Evolutionary conservation across 441 rosid species (phyloP), one percentile per base, ranked within the genome.

Genomic region (Pelargonium hybrid): DNA sequence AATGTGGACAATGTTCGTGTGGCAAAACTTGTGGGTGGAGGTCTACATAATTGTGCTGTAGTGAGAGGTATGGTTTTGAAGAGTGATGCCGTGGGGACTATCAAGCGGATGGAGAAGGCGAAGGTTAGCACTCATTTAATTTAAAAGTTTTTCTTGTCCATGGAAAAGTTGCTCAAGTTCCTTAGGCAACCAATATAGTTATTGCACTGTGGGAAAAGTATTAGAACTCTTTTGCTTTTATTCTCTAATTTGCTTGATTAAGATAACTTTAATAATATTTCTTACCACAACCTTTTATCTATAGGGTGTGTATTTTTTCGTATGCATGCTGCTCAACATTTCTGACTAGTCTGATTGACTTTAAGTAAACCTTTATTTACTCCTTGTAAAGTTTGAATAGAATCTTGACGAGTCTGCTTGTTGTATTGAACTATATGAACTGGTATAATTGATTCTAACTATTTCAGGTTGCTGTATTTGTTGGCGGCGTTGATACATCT

Each of bases 1-100:
- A 90, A 92, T 73, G 97, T 95, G 52, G 99, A 95, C 76, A 95
- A 91, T 78, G 88, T 92, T 71, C 93, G 96, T 31, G 96, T 95
- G 73, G 85, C 96, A 54, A 92, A 95, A 88, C 90, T 95, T 68
- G 75, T 88, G 71, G 99, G 99, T 75, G 97, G 97, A 65, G 97
- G 99, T 65, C 69, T 95, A 83, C 92, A 82, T 69, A 84, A 92
- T 75, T 88, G 88, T 77, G 73, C 86, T 21, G 77, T 92, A n/a
- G 91, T 95, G 56, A 83, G 89, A 7, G 99, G 99, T 25, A 86
- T 95, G 99, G 92, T 95, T 73, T 79, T 95, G 88, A 95, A 89
- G 84, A 80, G 79, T 72, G 99, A 92, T 76, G 83, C 97, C 69
- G 89, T 79, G 21, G 99, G 99, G 50, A 88, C 87, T 76, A 87